phyloP scores from a whole-genome alignment of 495 filamentous ascomycete species.

The Rhypophila decipiens region DNA sequence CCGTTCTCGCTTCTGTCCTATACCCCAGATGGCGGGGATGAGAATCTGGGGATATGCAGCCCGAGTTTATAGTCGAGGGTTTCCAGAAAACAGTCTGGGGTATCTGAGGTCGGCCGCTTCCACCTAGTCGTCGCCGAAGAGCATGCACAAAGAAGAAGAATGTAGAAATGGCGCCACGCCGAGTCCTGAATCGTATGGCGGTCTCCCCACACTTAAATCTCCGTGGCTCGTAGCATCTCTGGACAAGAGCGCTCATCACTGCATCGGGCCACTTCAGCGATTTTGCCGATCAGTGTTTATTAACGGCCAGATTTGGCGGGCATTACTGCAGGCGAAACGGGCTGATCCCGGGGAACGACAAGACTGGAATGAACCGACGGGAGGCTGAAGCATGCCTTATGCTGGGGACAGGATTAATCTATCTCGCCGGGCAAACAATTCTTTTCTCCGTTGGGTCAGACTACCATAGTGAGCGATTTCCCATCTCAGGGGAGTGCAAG shows the following conservation, averaged over 20 bases:
- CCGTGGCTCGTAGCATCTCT: not conserved
- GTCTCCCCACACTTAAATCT: conserved; percentile 21
- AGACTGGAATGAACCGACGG: not conserved
- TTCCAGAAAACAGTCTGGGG: conserved; percentile 4
- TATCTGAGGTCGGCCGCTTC: conserved; percentile 5
- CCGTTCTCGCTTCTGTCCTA: conserved; percentile 6
- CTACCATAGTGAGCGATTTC: conserved; percentile 2
- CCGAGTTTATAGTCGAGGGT: conserved; percentile 18
- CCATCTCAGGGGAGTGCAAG: conserved; percentile 5
- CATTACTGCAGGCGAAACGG: not conserved
- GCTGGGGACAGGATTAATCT: conserved; percentile 15
- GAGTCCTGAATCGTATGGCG: conserved; percentile 17
- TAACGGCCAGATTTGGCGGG: conserved; percentile 5
- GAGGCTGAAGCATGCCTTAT: conserved; percentile 6
- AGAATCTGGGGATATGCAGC: conserved; percentile 24
- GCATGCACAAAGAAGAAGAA: conserved; percentile 7
- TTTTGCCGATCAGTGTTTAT: conserved; percentile 24
- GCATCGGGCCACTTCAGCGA: conserved; percentile 17
- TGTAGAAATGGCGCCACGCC: conserved; percentile 14
- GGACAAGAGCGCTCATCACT: conserved; percentile 10
- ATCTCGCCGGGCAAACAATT: conserved; percentile 1
- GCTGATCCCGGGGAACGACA: conserved; percentile 12
- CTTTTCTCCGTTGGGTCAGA: conserved; percentile 1
- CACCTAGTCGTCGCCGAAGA: conserved; percentile 7
- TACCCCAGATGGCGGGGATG: conserved; percentile 13